Evolutionary conservation across 306 rosid genomes (phyloP).

Genomic region (Nissolia schottii): DNA sequence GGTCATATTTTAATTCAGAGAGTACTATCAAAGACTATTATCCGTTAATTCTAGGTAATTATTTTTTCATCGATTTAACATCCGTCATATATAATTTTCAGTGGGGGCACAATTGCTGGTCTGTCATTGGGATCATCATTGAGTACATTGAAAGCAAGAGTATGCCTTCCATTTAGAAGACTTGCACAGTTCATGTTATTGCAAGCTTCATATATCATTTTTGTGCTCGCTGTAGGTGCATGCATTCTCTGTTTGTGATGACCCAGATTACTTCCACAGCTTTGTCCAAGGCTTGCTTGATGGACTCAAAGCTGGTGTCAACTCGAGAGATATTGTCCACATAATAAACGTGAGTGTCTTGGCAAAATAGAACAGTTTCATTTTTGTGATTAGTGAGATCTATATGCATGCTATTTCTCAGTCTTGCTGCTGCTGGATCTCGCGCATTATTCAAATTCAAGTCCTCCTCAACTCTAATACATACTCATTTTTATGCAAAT

Average conservation of each 20-base stretch:
- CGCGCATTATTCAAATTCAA: constrained; percentile 1
- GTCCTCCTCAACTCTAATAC: not conserved
- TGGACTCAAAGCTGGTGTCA: constrained; percentile 71
- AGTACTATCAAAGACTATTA: not conserved
- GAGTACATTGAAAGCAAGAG: constrained; percentile 86
- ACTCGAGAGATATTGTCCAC: constrained; percentile 63
- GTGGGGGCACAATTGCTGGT: constrained; percentile 94
- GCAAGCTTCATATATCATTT: constrained; percentile 4
- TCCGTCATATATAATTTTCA: constrained; percentile 30
- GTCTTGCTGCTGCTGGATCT: constrained; percentile 14
- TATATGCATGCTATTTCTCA: constrained; percentile 3
- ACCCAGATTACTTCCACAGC: constrained; percentile 81
- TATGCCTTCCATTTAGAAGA: constrained; percentile 31
- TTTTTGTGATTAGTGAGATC: not conserved
- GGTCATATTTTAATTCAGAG: not conserved
- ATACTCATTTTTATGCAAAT: not conserved
- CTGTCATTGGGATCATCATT: constrained; percentile 72
- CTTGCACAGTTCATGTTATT: constrained; percentile 9
- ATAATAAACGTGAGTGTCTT: constrained; percentile 64
- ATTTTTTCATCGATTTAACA: constrained; percentile 13
- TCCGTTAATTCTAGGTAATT: not conserved
- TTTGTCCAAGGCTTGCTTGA: constrained; percentile 83
- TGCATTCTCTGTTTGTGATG: constrained; percentile 82
- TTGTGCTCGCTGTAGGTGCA: constrained; percentile 53
- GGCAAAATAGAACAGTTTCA: constrained; percentile 9